A percentile compares a stretch with the other conserved stretches of the same genome.
Evolutionary conservation across 495 filamentous ascomycete species (phyloP).

Genomic region (Penicillium coprophilum): DNA sequence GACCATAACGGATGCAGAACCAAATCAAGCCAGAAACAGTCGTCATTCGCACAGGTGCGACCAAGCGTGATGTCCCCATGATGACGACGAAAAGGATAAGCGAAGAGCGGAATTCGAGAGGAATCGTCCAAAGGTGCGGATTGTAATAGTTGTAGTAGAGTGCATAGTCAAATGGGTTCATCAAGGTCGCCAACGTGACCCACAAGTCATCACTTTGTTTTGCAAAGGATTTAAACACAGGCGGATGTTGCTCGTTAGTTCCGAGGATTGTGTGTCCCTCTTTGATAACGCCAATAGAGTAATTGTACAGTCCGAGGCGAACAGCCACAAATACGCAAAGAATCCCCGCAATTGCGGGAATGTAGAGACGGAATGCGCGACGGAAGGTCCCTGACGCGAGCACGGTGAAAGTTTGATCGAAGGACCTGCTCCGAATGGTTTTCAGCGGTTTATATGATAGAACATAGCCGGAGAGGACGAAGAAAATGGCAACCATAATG

Average conservation of each 20-base stretch:
- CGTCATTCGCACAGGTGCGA: conserved; percentile 45
- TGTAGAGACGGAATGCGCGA: conserved; percentile 60
- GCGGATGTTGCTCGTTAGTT: conserved; percentile 49
- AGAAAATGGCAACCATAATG: conserved; percentile 73
- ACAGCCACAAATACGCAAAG: conserved; percentile 55
- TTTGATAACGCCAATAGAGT: conserved; percentile 39
- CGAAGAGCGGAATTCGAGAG: conserved; percentile 65
- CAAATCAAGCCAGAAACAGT: conserved; percentile 46
- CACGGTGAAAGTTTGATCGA: conserved; percentile 45
- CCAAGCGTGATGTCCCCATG: conserved; percentile 54
- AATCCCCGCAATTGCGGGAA: conserved; percentile 58
- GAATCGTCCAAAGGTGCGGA: conserved; percentile 72
- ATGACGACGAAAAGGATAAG: conserved; percentile 63
- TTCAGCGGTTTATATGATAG: conserved; percentile 65
- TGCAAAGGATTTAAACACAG: conserved; percentile 45
- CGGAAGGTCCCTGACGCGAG: conserved; percentile 65
- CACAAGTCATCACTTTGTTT: conserved; percentile 52
- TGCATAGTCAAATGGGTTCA: conserved; percentile 56
- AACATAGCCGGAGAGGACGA: conserved; percentile 70
- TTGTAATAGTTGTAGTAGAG: conserved; percentile 60
- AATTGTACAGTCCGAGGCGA: conserved; percentile 51
- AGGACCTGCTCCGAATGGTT: conserved; percentile 54
- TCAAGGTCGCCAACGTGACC: conserved; percentile 46
- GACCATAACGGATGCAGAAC: conserved; percentile 58
- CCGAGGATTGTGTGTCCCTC: conserved; percentile 45